A percentile compares a stretch with the other conserved stretches of the same genome.
Evolutionary conservation across 2,329 filamentous ascomycete genomes (phyloP).

Genomic region (Aschersonia sp.): DNA sequence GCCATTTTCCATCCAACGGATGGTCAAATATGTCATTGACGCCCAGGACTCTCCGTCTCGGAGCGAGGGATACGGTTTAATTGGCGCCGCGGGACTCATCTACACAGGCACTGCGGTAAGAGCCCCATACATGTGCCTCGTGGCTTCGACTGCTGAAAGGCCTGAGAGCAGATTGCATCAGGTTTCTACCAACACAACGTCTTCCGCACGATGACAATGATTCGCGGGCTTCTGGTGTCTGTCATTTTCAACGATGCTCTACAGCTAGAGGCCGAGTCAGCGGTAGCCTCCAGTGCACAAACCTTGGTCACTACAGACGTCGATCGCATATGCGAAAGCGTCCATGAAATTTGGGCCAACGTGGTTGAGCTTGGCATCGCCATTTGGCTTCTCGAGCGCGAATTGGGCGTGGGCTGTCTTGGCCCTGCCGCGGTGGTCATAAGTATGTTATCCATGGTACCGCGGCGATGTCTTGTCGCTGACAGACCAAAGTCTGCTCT

Average conservation of each 20-base stretch:
- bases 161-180: not conserved
- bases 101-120: not conserved
- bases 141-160: too few relatives aligned
- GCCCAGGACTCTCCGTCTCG: not conserved
- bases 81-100: not conserved
- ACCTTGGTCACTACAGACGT: constrained; percentile 31
- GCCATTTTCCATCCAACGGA: not conserved
- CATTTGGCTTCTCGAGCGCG: not conserved
- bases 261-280: too few relatives aligned
- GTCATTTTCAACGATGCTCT: not conserved
- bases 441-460: constrained; percentile 2
- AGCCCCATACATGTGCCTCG: too few relatives aligned
- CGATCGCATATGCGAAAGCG: constrained; percentile 10
- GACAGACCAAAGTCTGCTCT: not conserved
- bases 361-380: constrained; percentile 11
- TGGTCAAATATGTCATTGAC: not conserved
- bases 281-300: constrained; percentile 12
- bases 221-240: not conserved
- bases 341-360: constrained; percentile 20
- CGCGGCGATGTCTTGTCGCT: constrained; percentile 9
- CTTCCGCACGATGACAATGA: not conserved
- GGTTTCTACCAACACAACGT: not conserved
- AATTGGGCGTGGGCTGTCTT: not conserved
- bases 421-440: not conserved
- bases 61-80: not conserved